Conservation (phyloP, 2,329 filamentous ascomycete genomes). For the Apiospora sp. region DNA sequence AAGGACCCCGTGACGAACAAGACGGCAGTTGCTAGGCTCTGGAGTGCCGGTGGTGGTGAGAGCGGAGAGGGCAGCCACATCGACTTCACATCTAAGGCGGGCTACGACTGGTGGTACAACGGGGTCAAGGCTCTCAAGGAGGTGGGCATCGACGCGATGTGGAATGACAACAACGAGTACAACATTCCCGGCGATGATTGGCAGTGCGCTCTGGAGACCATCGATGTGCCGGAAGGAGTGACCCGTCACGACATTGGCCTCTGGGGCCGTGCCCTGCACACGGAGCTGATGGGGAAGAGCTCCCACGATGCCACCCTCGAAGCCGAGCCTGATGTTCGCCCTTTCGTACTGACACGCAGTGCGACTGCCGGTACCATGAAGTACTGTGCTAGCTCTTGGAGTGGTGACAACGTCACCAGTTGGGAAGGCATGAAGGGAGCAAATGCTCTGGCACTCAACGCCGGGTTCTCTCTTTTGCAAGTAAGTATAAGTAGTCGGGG, state of each 20-base stretch:
- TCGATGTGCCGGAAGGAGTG: conserved; percentile 46
- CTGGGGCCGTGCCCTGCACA: conserved; percentile 75
- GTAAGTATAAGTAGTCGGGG: conserved; percentile 38
- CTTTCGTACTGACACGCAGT: conserved; percentile 74
- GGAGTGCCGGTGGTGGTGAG: conserved; percentile 76
- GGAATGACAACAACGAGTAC: conserved; percentile 85
- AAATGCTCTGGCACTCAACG: conserved; percentile 73
- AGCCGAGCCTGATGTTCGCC: conserved; percentile 64
- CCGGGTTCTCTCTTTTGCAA: conserved; percentile 72
- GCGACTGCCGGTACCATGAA: conserved; percentile 75
- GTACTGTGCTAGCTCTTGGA: conserved; percentile 77
- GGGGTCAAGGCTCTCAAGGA: conserved; percentile 69
- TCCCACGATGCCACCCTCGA: conserved; percentile 73
- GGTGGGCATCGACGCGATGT: conserved; percentile 75
- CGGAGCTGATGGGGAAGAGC: conserved; percentile 74
- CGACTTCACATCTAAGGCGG: conserved; percentile 73
- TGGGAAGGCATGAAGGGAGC: conserved; percentile 78
- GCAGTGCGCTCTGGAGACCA: conserved; percentile 64
- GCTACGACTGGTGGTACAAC: conserved; percentile 76
- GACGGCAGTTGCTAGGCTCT: conserved; percentile 68
- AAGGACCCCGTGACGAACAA: conserved; percentile 60
- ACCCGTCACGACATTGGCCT: conserved; percentile 64
- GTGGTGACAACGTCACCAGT: conserved; percentile 77
- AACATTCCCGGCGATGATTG: conserved; percentile 71
- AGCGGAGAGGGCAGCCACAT: conserved; percentile 75